phyloP scores from a whole-genome alignment of 345 rosid genomes.

The Barbarea vulgaris region DNA sequence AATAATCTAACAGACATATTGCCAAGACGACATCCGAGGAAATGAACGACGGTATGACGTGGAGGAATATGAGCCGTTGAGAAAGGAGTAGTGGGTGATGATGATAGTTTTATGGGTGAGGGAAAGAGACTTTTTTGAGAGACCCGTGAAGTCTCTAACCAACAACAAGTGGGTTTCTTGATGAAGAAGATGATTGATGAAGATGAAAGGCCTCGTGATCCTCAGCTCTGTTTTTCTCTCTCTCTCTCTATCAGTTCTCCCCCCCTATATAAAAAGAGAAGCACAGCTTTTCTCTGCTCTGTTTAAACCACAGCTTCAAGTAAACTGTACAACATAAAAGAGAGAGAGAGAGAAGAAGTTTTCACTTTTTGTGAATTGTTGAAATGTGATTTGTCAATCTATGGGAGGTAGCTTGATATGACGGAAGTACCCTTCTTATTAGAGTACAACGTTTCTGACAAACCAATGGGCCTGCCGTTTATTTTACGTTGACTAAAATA shows the following conservation, averaged over 20 bases:
- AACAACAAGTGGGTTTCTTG: constrained; percentile 46
- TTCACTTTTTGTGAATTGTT: constrained; percentile 1
- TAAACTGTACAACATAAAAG: constrained; percentile 10
- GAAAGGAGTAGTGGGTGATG: constrained; percentile 10
- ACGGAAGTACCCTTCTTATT: constrained; percentile 9
- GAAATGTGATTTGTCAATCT: constrained; percentile 17
- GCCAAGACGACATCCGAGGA: constrained; percentile 4
- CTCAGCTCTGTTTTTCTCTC: constrained; percentile 7
- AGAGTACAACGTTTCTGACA: not conserved
- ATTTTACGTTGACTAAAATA: not conserved
- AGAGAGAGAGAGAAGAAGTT: constrained; percentile 14
- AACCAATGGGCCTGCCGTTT: not conserved
- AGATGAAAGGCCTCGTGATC: constrained; percentile 23
- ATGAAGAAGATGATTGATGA: constrained; percentile 3
- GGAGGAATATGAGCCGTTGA: constrained; percentile 29
- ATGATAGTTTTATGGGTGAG: constrained; percentile 30
- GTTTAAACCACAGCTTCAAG: constrained; percentile 36
- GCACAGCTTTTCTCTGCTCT: constrained; percentile 29
- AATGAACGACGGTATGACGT: constrained; percentile 1
- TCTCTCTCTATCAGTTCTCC: not conserved
- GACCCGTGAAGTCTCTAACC: constrained; percentile 42
- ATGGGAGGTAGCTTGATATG: not conserved
- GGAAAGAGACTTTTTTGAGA: constrained; percentile 32
- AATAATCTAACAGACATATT: constrained; percentile 13
- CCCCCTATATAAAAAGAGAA: not conserved